phyloP scores from a whole-genome alignment of 1,284 basidiomycete genomes.

The Irpex rosettiformis region DNA sequence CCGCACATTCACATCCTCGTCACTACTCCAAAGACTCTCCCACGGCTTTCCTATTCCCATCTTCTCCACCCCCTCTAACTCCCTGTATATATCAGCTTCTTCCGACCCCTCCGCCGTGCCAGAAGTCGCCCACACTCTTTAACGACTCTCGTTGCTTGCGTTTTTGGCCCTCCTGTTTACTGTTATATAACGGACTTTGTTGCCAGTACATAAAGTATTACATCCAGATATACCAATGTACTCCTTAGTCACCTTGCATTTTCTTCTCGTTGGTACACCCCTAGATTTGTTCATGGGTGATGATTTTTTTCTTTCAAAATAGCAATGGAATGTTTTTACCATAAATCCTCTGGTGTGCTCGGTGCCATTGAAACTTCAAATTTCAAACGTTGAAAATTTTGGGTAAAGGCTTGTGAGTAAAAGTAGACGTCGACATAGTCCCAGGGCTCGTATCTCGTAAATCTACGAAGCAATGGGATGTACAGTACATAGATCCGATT shows the following conservation, averaged over 20 bases:
- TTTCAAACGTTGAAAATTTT: no score
- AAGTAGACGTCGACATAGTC: no score
- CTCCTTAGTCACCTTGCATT: neutral
- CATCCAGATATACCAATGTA: constrained; percentile 1
- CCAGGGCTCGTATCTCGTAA: no score
- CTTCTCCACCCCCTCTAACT: neutral
- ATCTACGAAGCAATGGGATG: no score
- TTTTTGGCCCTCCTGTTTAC: constrained; percentile 14
- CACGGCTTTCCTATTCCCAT: neutral
- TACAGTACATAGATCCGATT: no score
- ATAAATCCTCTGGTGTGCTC: neutral
- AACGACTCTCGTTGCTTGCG: constrained; percentile 19
- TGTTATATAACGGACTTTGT: constrained; percentile 12
- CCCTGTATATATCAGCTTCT: neutral
- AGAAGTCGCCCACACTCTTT: constrained; percentile 18
- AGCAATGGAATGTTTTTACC: neutral
- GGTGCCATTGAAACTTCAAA: neutral
- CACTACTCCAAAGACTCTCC: neutral
- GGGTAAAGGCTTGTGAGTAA: no score
- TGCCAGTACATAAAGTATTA: neutral
- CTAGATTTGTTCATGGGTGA: neutral
- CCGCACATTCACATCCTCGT: neutral
- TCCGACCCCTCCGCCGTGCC: neutral
- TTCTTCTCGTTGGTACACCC: neutral
- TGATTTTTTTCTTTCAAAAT: neutral